Base-by-base conservation (phyloP, 352 stramenopile genomes). In the Phytophthora fragariaefolia region DNA sequence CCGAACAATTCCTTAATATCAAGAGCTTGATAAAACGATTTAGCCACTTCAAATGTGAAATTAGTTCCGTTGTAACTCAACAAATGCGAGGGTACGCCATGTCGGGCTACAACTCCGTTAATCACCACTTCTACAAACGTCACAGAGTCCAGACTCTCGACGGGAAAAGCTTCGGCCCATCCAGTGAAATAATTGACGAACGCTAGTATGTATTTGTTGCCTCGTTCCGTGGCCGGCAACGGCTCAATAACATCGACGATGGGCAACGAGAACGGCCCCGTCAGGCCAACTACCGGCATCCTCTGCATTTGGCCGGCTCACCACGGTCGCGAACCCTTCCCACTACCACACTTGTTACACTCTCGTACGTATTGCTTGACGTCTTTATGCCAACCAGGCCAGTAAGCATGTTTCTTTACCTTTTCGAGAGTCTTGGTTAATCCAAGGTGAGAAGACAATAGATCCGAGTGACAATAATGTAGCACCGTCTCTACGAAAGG, bases 1-100 rank as follows among this genome's bases (percentile, higher is more conserved):
- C 55, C 43, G 12, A 38, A 63, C 7, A 42, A 13, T 9, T 63
- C 54, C 28, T 63, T 63, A 3, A 63, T 49, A 2, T 43, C 43
- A 0, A 55, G 8, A 0, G 26, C 30, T 6, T 61, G 40, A 12
- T 61, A 61, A 2, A 58, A 61, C 2, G 54, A 52, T 15, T 63
- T 53, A 6, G 55, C 30, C 2, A 61, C n/a, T 3, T 46, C 42
- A 1, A 26, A 51, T 1, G 20, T 53, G 20, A 61, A 61, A 18
- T 63, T 63, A 1, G 22, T 6, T 17, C 28, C 55, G n/a, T 42
- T 42, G 6, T 63, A 42, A 18, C 55, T 63, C 12, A 63, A 9
- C 6, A 63, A 26, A 6, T 43, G 55, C 0, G 20, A 45, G 3
- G 55, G 42, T 1, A 55, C 20, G 17, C 55, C 43, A 15, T 63